These are phyloP conservation scores for Eucalyptus lansdowneana DNA, from an alignment of 345 rosid genomes.

Conservation along the genomic window DNA sequence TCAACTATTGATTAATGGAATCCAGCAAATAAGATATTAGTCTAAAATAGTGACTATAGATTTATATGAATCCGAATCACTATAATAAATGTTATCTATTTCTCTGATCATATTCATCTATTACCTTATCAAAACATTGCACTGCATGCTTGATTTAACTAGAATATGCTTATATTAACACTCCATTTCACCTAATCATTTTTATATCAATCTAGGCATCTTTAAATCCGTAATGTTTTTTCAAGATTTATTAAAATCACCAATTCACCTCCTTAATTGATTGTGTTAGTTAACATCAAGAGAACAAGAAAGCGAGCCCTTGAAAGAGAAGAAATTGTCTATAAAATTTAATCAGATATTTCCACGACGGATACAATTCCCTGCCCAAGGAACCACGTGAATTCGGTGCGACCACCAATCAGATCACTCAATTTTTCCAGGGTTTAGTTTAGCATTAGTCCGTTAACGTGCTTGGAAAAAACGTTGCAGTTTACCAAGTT, in stretches of 20 bases:
- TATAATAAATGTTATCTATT: neutral
- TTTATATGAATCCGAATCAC: no score
- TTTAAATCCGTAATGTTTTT: no score
- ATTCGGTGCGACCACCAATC: neutral
- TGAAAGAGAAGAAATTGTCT: neutral
- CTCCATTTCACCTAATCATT: rapidly evolving
- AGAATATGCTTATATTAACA: neutral
- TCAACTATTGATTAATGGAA: no score
- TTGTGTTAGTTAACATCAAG: neutral
- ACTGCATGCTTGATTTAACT: neutral
- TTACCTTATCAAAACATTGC: rapidly evolving
- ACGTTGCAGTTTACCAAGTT: neutral
- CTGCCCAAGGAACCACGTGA: neutral
- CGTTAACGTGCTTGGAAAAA: neutral
- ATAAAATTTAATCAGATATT: neutral
- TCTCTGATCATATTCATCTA: neutral
- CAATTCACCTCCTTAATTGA: neutral
- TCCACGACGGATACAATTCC: neutral
- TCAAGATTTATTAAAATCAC: neutral
- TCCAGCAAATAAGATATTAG: no score
- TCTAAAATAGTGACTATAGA: neutral
- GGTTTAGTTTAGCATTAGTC: neutral
- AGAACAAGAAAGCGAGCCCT: neutral
- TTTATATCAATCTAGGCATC: neutral
- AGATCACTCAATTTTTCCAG: neutral